Conservation (phyloP, 345 rosid genomes). For the Syzygium jambos region DNA sequence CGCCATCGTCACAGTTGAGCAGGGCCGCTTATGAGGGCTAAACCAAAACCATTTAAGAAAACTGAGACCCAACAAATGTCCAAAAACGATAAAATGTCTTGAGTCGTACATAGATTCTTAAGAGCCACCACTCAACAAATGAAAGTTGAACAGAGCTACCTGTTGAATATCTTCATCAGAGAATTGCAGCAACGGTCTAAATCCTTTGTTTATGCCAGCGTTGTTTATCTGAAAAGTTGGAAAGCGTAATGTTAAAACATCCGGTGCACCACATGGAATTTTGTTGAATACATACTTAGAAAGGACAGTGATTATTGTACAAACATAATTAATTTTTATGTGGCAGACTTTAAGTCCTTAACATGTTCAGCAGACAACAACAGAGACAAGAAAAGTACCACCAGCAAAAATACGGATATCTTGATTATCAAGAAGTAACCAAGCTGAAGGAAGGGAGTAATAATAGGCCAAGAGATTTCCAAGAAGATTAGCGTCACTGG, state of each 20-base stretch:
- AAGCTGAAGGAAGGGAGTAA: neutral
- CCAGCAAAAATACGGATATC: neutral
- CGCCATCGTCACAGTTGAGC: neutral
- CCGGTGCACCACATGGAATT: neutral
- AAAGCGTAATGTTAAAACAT: neutral
- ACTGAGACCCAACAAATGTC: neutral
- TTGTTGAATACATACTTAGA: neutral
- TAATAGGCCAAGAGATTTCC: neutral
- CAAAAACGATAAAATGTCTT: neutral
- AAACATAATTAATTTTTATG: neutral
- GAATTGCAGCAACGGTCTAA: slow-evolving; percentile 81
- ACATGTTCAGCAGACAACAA: neutral
- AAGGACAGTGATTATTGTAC: neutral
- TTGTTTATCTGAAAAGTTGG: slow-evolving; percentile 60
- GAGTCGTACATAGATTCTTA: neutral
- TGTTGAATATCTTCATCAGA: slow-evolving; percentile 80
- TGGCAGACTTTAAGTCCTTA: neutral
- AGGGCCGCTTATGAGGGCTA: neutral
- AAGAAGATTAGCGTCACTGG: neutral
- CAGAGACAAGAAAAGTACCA: neutral
- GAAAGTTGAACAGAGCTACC: slow-evolving; percentile 18
- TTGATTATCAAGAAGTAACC: neutral
- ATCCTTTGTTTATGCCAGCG: slow-evolving; percentile 93
- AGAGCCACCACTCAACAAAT: neutral
- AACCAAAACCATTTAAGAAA: neutral